phyloP scores from a whole-genome alignment of 1,284 basidiomycete species.

The Cutaneotrichosporon sp. region DNA sequence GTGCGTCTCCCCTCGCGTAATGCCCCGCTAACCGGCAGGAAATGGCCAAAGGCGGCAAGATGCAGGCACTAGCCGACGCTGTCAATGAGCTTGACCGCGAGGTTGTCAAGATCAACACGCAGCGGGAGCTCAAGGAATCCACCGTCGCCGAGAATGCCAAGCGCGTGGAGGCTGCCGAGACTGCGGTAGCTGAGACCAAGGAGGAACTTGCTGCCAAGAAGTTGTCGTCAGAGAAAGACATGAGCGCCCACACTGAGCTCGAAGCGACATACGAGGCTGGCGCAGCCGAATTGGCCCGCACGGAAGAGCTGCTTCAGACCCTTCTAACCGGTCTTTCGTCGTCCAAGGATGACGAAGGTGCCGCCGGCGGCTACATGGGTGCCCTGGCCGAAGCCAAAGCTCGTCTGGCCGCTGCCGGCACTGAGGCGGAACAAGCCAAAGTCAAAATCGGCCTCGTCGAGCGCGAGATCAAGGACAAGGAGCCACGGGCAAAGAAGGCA shows the following conservation, averaged over 20 bases:
- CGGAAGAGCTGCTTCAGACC: conserved; percentile 92
- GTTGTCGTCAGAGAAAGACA: conserved; percentile 55
- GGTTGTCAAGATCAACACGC: conserved; percentile 79
- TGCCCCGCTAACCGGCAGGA: conserved; percentile 47
- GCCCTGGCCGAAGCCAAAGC: conserved; percentile 86
- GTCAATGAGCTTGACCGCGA: conserved; percentile 75
- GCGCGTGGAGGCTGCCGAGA: conserved; percentile 57
- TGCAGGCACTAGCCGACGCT: conserved; percentile 71
- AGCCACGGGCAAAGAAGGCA: conserved; percentile 76
- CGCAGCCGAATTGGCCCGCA: conserved; percentile 62
- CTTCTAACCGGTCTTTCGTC: conserved; percentile 83
- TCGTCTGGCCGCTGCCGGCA: conserved; percentile 66
- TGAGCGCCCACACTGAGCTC: conserved; percentile 49
- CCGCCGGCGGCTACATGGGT: conserved; percentile 95
- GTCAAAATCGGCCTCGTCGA: conserved; percentile 72
- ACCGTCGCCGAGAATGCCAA: conserved; percentile 76
- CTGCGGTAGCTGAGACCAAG: conserved; percentile 60
- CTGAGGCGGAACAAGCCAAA: conserved; percentile 80
- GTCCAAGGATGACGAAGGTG: conserved; percentile 50
- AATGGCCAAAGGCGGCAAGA: conserved; percentile 67
- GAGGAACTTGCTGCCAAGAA: conserved; percentile 58
- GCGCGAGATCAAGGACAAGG: conserved; percentile 73
- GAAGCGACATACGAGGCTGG: conserved; percentile 62
- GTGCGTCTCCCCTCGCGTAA: conserved; percentile 26
- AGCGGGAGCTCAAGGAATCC: conserved; percentile 74